These are phyloP conservation scores for Vigna radiata DNA, from an alignment of 306 rosid species.

Conservation along the genomic window DNA sequence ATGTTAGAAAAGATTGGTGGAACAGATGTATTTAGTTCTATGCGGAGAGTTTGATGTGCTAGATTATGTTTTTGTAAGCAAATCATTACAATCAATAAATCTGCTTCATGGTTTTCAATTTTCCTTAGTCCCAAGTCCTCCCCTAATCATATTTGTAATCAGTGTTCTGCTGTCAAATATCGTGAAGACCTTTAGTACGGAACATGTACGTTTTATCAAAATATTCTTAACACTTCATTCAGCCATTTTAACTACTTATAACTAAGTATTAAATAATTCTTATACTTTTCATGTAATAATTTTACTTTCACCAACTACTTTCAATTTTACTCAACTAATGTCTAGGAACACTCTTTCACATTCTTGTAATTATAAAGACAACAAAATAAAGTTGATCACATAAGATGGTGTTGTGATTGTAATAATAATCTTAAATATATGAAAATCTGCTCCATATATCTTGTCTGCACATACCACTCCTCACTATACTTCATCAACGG, in stretches of 20 bases:
- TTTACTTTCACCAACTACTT: background rate
- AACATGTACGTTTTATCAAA: background rate
- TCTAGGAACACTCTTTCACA: background rate
- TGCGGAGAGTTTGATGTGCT: constrained; percentile 14
- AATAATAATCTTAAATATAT: background rate
- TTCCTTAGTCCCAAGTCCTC: background rate
- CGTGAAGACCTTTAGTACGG: background rate
- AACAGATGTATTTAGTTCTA: constrained; percentile 27
- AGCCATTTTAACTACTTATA: background rate
- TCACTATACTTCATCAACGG: background rate
- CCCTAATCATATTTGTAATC: background rate
- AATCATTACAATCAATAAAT: constrained; percentile 35
- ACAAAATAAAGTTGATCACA: background rate
- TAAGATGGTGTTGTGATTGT: background rate
- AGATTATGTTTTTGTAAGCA: constrained; percentile 38
- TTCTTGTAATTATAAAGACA: background rate
- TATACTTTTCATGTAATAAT: background rate
- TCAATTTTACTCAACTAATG: background rate
- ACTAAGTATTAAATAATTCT: background rate
- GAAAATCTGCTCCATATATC: background rate
- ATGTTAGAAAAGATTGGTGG: constrained; percentile 33
- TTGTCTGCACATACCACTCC: constrained; percentile 3
- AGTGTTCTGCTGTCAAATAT: background rate
- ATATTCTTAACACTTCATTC: background rate
- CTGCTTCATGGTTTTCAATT: constrained; percentile 24